Percentiles rank a stretch among this genome's conserved stretches.
These are phyloP conservation scores for Yamadazyma sp. DNA, from an alignment of 1,139 yeast species.

Conservation along the genomic window DNA sequence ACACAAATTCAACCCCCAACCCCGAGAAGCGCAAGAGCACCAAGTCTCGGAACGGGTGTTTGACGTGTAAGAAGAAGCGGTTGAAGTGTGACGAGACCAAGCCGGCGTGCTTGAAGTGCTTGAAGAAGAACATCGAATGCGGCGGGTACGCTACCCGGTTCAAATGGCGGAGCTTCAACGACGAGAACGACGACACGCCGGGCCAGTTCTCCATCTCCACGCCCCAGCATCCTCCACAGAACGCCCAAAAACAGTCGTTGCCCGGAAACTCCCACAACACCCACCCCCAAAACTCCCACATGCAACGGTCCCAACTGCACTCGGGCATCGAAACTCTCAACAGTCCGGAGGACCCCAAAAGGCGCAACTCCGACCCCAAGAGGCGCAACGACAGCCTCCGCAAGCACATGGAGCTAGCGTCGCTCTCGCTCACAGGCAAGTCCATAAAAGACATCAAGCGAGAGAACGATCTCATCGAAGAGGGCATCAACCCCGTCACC, in stretches of 20 bases:
- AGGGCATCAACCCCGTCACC: constrained; percentile 47
- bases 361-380: not conserved
- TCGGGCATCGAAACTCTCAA: too few relatives aligned
- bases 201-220: not conserved
- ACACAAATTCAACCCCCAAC: not conserved
- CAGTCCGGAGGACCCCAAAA: not conserved
- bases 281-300: too few relatives aligned
- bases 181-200: constrained; percentile 8
- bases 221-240: not conserved
- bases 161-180: constrained; percentile 60
- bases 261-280: too few relatives aligned
- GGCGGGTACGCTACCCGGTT: constrained; percentile 61
- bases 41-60: constrained; percentile 31
- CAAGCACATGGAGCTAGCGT: constrained; percentile 52
- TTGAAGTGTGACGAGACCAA: constrained; percentile 48
- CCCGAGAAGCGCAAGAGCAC: constrained; percentile 12
- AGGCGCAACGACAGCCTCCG: constrained; percentile 25
- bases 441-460: constrained; percentile 47
- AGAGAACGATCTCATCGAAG: constrained; percentile 48
- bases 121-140: constrained; percentile 28
- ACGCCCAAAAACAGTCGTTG: not conserved
- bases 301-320: too few relatives aligned
- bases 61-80: constrained; percentile 30
- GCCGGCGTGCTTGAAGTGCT: constrained; percentile 42
- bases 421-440: constrained; percentile 54